phyloP scores from a whole-genome alignment of 1,284 basidiomycete genomes.

The Irpex sp. region DNA sequence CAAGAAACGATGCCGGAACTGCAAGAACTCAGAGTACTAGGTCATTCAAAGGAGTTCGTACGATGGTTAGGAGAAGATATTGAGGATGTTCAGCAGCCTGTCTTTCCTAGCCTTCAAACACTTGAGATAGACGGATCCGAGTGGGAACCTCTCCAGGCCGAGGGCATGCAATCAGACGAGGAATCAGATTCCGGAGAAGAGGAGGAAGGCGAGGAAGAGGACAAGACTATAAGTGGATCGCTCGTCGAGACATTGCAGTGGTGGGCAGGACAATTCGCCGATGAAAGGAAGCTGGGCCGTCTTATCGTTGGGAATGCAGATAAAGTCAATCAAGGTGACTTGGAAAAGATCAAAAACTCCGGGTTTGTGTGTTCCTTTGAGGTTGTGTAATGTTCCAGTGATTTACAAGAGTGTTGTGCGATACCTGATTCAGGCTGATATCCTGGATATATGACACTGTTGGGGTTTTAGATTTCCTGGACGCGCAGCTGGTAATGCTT shows the following conservation, averaged over 20 bases:
- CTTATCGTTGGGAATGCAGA: neutral
- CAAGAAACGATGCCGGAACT: neutral
- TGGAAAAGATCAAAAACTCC: neutral
- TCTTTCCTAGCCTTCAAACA: neutral
- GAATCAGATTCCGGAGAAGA: too few relatives aligned
- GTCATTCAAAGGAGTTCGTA: neutral
- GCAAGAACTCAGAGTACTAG: neutral
- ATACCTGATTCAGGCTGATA: too few relatives aligned
- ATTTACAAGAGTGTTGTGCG: too few relatives aligned
- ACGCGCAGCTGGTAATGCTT: too few relatives aligned
- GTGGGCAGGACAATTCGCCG: neutral
- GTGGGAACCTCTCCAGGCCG: neutral
- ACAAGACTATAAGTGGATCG: neutral
- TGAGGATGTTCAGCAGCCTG: neutral
- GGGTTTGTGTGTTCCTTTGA: neutral
- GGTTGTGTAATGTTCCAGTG: too few relatives aligned
- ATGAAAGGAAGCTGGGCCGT: neutral
- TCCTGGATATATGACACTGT: too few relatives aligned
- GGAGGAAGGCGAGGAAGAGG: neutral
- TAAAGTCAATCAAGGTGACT: neutral
- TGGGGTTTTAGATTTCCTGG: too few relatives aligned
- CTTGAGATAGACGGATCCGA: neutral
- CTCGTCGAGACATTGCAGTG: neutral
- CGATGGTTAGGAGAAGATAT: neutral
- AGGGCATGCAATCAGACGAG: too few relatives aligned